A percentile compares a stretch with the other conserved stretches of the same genome.
These are phyloP conservation scores for Nemania sp. DNA, from an alignment of 2,329 filamentous ascomycete species.

Conservation along the genomic window DNA sequence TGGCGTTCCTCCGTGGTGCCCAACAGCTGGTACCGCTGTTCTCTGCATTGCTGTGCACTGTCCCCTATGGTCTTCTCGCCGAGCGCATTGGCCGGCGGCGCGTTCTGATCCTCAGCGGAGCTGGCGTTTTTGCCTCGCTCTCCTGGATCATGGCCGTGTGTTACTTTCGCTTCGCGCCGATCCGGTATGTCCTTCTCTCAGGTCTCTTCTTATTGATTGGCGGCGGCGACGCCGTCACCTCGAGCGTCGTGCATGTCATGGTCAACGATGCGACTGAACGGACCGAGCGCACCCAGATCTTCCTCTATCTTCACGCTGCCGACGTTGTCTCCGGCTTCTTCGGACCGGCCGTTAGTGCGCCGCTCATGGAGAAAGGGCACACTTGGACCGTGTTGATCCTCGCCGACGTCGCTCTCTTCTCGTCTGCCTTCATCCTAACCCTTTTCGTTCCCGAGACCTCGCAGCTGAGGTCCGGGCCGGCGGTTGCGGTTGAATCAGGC, in stretches of 20 bases:
- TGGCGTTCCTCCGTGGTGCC: conserved; percentile 9
- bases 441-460: not conserved
- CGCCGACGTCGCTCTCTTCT: not conserved
- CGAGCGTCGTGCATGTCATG: conserved; percentile 13
- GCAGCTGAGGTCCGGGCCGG: not conserved
- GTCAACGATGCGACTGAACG: conserved; percentile 7
- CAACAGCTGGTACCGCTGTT: conserved; percentile 11
- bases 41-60: conserved; percentile 12
- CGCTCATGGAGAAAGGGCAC: conserved; percentile 14
- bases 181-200: conserved; percentile 10
- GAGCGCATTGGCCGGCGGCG: conserved; percentile 11
- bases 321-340: conserved; percentile 13
- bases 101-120: conserved; percentile 14
- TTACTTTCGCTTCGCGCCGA: conserved; percentile 8
- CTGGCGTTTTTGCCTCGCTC: not conserved
- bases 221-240: conserved; percentile 13
- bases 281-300: conserved; percentile 15
- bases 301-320: conserved; percentile 10
- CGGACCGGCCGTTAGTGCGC: conserved; percentile 9
- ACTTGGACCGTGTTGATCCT: conserved; percentile 13
- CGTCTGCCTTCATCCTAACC: not conserved
- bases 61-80: conserved; percentile 13
- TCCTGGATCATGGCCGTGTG: conserved; percentile 13
- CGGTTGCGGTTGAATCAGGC: no score
- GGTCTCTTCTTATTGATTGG: conserved; percentile 14